A percentile compares a stretch with the other conserved stretches of the same genome.
Conservation (phyloP, 1,284 basidiomycete species). For the Papiliotrema laurentii region DNA sequence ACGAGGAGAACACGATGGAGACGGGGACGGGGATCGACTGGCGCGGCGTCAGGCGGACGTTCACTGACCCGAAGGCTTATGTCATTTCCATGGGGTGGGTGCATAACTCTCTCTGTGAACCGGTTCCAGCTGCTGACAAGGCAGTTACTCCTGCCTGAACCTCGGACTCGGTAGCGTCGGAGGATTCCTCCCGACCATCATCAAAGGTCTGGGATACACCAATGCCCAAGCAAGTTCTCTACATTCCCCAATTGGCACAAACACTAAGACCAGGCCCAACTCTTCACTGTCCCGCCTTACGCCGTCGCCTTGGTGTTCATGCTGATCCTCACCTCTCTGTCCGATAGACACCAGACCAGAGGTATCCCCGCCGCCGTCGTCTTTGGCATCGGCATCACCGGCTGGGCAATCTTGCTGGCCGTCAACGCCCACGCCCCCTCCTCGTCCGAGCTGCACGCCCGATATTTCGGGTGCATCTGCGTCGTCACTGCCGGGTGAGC, state of each 20-base stretch:
- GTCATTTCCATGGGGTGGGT: constrained; percentile 63
- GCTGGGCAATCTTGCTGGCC: constrained; percentile 46
- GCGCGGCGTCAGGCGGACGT: constrained; percentile 54
- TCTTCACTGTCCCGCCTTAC: constrained; percentile 76
- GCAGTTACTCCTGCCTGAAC: constrained; percentile 73
- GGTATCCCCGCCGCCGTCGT: constrained; percentile 48
- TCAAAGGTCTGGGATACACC: constrained; percentile 50
- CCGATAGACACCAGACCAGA: constrained; percentile 67
- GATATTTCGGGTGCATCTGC: constrained; percentile 48
- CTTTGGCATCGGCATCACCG: constrained; percentile 46
- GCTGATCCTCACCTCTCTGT: constrained; percentile 59
- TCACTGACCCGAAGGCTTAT: constrained; percentile 59
- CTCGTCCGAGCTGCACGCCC: constrained; percentile 8
- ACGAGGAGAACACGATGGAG: constrained; percentile 63
- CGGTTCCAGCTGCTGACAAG: constrained; percentile 40
- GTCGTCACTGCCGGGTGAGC: constrained; percentile 47
- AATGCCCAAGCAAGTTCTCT: constrained; percentile 34
- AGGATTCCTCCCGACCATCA: constrained; percentile 80
- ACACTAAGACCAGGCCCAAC: constrained; percentile 46
- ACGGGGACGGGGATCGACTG: constrained; percentile 43
- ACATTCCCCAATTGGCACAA: background rate
- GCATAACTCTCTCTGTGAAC: constrained; percentile 50
- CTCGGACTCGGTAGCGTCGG: constrained; percentile 70
- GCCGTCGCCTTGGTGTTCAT: constrained; percentile 66
- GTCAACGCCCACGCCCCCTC: constrained; percentile 26